Evolutionary conservation across 768 basidiomycete species (phyloP).

Genomic region (Leucocoprinus leucothites): DNA sequence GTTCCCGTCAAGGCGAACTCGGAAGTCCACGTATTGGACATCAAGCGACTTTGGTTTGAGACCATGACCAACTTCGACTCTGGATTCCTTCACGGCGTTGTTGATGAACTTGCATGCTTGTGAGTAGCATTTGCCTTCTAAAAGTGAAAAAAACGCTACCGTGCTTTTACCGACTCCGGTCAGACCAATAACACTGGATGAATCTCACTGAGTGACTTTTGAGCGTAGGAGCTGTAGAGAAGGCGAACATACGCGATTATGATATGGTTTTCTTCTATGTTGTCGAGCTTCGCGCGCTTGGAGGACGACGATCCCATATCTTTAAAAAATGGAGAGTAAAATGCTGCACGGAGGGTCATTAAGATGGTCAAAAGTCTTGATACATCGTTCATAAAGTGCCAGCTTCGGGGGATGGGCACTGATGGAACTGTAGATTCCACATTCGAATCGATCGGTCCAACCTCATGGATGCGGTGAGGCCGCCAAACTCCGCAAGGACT

Average conservation of each 20-base stretch:
- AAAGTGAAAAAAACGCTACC: background rate
- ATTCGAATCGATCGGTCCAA: background rate
- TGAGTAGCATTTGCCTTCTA: background rate
- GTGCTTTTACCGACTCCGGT: slow-evolving; percentile 8
- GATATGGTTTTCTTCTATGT: background rate
- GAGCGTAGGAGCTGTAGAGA: background rate
- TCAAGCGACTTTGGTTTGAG: slow-evolving; percentile 9
- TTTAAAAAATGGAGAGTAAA: background rate
- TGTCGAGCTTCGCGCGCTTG: background rate
- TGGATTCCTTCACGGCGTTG: background rate
- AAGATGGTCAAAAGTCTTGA: background rate
- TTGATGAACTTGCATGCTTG: slow-evolving; percentile 12
- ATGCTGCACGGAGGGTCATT: background rate
- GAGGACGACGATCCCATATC: background rate
- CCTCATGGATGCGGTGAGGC: background rate
- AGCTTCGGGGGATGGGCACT: background rate
- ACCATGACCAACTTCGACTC: background rate
- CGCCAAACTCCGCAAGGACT: background rate
- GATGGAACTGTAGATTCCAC: background rate
- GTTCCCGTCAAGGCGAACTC: background rate
- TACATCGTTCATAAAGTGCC: background rate
- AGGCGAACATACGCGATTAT: slow-evolving; percentile 2
- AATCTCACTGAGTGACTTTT: background rate
- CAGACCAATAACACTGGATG: slow-evolving; percentile 2
- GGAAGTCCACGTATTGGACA: slow-evolving; percentile 6